These are phyloP conservation scores for Fraxinus albicans DNA, from an alignment of 305 asterid species.

Conservation along the genomic window DNA sequence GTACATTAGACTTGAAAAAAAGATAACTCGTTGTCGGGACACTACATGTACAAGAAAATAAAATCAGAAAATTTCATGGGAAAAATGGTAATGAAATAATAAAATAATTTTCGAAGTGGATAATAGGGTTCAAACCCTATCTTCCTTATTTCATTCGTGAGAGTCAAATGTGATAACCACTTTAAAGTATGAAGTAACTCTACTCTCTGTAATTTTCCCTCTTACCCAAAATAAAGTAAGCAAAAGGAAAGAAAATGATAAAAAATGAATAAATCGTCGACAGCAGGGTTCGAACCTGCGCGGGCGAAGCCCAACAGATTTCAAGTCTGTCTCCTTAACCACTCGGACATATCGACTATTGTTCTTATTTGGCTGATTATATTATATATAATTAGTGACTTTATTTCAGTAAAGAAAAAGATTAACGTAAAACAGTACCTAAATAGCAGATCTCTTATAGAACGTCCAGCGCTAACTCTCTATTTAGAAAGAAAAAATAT, in stretches of 20 bases:
- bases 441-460: neutral
- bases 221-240: neutral
- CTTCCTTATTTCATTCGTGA: neutral
- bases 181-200: neutral
- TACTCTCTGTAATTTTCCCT: neutral
- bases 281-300: constrained; percentile 98
- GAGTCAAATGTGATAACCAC: neutral
- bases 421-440: neutral
- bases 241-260: neutral
- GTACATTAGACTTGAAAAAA: neutral
- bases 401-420: no score
- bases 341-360: constrained; percentile 87
- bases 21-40: neutral
- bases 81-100: neutral
- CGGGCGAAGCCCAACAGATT: constrained; percentile 97
- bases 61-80: neutral
- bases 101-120: neutral
- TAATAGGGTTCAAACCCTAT: neutral
- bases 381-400: no score
- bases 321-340: constrained; percentile 97
- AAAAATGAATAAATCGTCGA: constrained; percentile 37
- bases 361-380: no score
- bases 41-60: neutral
- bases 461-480: neutral
- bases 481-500: no score